Evolutionary conservation across 2,329 filamentous ascomycete genomes (phyloP).

Genomic region (Aureobasidium sp.): DNA sequence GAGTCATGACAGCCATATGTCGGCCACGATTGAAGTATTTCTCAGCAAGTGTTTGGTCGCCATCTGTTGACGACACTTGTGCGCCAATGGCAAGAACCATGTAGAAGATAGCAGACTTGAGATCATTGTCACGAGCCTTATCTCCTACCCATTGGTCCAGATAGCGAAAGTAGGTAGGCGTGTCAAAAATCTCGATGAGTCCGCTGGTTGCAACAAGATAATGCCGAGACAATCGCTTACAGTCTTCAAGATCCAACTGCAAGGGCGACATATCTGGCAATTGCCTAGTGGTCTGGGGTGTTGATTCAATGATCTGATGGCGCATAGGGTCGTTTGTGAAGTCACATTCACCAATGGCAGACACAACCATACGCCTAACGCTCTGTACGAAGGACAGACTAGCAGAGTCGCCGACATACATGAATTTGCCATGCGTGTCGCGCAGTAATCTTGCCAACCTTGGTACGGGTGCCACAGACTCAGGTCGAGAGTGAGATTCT

Average conservation of each 20-base stretch:
- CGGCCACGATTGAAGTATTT: slow-evolving; percentile 42
- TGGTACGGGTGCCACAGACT: slow-evolving; percentile 35
- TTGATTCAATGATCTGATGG: slow-evolving; percentile 13
- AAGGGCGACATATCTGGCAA: not conserved
- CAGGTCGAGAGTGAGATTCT: slow-evolving; percentile 1
- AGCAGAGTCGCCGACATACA: slow-evolving; percentile 49
- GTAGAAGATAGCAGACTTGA: slow-evolving; percentile 43
- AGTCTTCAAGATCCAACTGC: slow-evolving; percentile 33
- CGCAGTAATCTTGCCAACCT: slow-evolving; percentile 41
- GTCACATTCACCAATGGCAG: slow-evolving; percentile 15
- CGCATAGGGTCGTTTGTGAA: slow-evolving; percentile 13
- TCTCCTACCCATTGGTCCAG: slow-evolving; percentile 9
- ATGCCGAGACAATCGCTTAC: slow-evolving; percentile 35
- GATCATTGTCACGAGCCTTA: slow-evolving; percentile 28
- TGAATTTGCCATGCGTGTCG: slow-evolving; percentile 47
- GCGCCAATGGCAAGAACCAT: slow-evolving; percentile 46
- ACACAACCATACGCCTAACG: slow-evolving; percentile 42
- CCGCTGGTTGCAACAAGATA: slow-evolving; percentile 43
- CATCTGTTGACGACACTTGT: slow-evolving; percentile 28
- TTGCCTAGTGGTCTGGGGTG: not conserved
- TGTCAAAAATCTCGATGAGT: slow-evolving; percentile 42
- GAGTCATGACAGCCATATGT: slow-evolving; percentile 38
- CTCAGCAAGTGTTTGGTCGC: slow-evolving; percentile 36
- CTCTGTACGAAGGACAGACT: slow-evolving; percentile 48
- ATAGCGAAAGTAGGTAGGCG: not conserved